These are phyloP conservation scores for Citrus glauca DNA, from an alignment of 345 rosid genomes.

Conservation along the genomic window DNA sequence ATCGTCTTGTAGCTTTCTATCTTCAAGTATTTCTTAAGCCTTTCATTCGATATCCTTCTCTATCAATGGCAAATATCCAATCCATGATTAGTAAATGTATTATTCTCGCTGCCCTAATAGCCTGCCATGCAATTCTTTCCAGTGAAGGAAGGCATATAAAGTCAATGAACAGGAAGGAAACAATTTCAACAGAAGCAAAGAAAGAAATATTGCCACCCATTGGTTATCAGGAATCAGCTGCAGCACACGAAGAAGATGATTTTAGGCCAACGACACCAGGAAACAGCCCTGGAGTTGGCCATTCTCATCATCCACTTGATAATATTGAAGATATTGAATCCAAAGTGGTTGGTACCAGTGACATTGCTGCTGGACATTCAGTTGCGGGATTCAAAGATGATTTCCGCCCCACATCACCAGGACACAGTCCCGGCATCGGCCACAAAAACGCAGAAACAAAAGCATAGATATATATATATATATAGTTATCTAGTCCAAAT, in stretches of 20 bases:
- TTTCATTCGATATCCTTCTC: background rate
- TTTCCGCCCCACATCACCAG: slow-evolving; percentile 47
- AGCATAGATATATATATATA: slow-evolving; percentile 14
- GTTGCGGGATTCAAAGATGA: slow-evolving; percentile 27
- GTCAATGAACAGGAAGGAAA: slow-evolving; percentile 3
- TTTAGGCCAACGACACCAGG: slow-evolving; percentile 37
- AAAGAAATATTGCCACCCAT: background rate
- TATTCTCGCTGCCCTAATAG: slow-evolving; percentile 23
- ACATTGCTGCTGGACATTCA: background rate
- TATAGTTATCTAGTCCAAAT: too few species aligned
- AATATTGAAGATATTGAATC: background rate
- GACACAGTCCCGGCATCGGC: slow-evolving; percentile 53
- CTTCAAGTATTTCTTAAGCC: background rate
- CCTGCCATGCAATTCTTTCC: slow-evolving; percentile 19
- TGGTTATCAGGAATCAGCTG: background rate
- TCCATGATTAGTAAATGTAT: background rate
- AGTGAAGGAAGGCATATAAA: slow-evolving; percentile 34
- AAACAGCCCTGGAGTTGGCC: slow-evolving; percentile 39
- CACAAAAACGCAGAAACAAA: slow-evolving; percentile 34
- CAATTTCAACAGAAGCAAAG: background rate
- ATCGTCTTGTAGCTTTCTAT: background rate
- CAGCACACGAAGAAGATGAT: slow-evolving; percentile 7
- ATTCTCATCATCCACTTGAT: slow-evolving; percentile 3
- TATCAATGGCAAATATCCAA: slow-evolving; percentile 23
- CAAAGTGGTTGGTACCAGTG: background rate